Evolutionary conservation across 2,329 filamentous ascomycete species (phyloP), one percentile per base, ranked within the genome.

Genomic region (Colletotrichum cuscutae): DNA sequence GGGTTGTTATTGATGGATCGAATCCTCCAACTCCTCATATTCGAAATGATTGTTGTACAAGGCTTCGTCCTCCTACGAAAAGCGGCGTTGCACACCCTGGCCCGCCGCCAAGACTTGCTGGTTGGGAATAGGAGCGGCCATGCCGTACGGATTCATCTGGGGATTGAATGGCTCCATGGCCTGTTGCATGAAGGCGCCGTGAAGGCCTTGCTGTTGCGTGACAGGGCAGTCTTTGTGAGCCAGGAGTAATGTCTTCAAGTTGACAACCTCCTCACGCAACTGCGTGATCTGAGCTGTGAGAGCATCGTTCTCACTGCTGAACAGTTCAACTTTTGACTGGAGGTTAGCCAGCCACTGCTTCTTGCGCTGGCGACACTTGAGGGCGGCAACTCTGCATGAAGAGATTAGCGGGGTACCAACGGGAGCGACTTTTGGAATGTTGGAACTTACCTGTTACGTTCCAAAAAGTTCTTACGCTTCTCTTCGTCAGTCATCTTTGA

Each of bases 271-370:
- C 80, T 98, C 96, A 32, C 95, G 90, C 6, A 98, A 86, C 77
- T 94, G 91, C 1, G 93, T 93, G 71, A 98, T 95, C 75, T 97
- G 96, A 3, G 92, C 88, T 22, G 92, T 94, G 42, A 99, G 88
- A 1, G 91, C 91, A 79, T 99, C 97, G 75, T 98, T 98, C 83
- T 99, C 97, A 1, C 89, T 92, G 75, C 93, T 95, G 80, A 95
- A 98, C 76, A 97, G 88, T 82, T 99, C 97, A 19, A 98, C 96
- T 83, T 98, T 98, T 68, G 91, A 90, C 82, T 99, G 97, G 1
- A 99, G 88, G 77, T 98, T 98, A 37, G 94, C 94, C 71, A 98
- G 89, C 97, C 97, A 99, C 81, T 98, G 97, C 88, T 99, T 99
- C 88, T 99, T 99, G 24, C 97, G 91, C 82, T 99, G 97, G 74